Percentiles rank a stretch among this genome's conserved stretches.
Conservation (phyloP, 108 stramenopile genomes). For the Nannochloropsis gaditana region DNA sequence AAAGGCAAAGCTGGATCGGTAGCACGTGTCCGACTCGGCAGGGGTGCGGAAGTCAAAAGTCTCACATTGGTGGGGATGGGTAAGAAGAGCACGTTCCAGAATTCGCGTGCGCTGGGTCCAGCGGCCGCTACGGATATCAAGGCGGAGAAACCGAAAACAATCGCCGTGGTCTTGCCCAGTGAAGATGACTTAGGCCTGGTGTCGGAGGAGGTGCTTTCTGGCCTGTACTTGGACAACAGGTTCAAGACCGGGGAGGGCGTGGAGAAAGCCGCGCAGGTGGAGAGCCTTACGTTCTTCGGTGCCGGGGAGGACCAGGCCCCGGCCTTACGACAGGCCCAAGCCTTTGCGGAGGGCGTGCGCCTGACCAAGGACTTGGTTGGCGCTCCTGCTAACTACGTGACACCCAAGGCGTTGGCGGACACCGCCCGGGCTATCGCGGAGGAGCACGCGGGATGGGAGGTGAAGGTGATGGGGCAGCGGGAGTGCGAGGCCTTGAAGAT, state of each 20-base stretch:
- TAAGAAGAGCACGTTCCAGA: not conserved
- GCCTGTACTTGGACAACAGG: constrained; percentile 32
- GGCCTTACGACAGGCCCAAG: not conserved
- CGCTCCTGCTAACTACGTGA: constrained; percentile 89
- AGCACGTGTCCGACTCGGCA: constrained; percentile 18
- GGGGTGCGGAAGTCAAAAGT: constrained; percentile 23
- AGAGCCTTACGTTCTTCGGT: constrained; percentile 21
- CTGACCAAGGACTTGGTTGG: constrained; percentile 86
- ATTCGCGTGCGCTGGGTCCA: not conserved
- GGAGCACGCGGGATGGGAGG: constrained; percentile 56
- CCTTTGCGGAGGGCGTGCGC: constrained; percentile 43
- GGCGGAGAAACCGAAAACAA: constrained; percentile 38
- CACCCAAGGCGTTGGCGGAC: constrained; percentile 70
- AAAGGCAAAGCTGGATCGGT: not conserved
- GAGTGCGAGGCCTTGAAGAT: constrained; percentile 62
- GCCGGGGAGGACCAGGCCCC: not conserved
- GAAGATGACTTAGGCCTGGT: constrained; percentile 21
- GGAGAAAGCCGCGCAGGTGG: constrained; percentile 21
- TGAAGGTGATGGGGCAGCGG: constrained; percentile 24
- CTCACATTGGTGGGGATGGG: constrained; percentile 42
- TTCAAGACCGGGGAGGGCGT: constrained; percentile 32
- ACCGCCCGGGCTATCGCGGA: constrained; percentile 71
- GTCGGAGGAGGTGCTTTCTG: constrained; percentile 35
- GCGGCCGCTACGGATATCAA: constrained; percentile 39
- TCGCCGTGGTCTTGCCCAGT: constrained; percentile 36